Evolutionary conservation across 2,329 filamentous ascomycete genomes (phyloP), one percentile per base, ranked within the genome.

Genomic region (Penicillium oxalicum): DNA sequence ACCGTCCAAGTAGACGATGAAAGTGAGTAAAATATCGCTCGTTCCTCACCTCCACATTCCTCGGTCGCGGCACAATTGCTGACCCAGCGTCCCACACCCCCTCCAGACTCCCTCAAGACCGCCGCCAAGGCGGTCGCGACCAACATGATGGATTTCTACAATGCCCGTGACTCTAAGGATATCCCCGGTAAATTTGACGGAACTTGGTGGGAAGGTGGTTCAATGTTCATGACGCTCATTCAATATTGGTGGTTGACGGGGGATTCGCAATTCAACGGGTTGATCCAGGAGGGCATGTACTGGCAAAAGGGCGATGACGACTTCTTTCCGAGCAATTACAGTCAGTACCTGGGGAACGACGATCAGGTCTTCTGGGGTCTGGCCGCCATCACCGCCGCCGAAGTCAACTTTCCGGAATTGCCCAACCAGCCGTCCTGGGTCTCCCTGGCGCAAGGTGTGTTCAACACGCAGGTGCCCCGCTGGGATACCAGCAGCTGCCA

Each of bases 211-310:
- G 85, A 87, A 69, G 84, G 77, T 9, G 87, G 87, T 45, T 86
- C 86, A 48, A 82, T 91, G 74, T 80, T 80, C 60, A 79, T 77
- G 50, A 75, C 84, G 2, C 72, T 93, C 53, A 76, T 94, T 45
- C 87, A 93, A 61, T 93, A 93, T 66, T 94, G 87, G 87, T 87
- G 84, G 63, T 88, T 88, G 64, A 91, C 87, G 0, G 83, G 83
- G 18, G 87, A 91, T 62, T 71, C 76, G 4, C 76, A 77, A 32
- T 93, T 87, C 71, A 90, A 90, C 63, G 72, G 82, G 12, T 71
- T 87, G 33, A 79, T 81, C 12, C 77, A 76, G 33, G 75, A 87
- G 54, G 89, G 80, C 9, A 76, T 95, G 58, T 75, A 90, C 40
- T 83, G 80, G 64, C 89, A 95, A 68, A 81, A 84, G 45, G 88